Evolutionary conservation across 2,329 filamentous ascomycete genomes (phyloP).

Genomic region (Alternaria sp.): DNA sequence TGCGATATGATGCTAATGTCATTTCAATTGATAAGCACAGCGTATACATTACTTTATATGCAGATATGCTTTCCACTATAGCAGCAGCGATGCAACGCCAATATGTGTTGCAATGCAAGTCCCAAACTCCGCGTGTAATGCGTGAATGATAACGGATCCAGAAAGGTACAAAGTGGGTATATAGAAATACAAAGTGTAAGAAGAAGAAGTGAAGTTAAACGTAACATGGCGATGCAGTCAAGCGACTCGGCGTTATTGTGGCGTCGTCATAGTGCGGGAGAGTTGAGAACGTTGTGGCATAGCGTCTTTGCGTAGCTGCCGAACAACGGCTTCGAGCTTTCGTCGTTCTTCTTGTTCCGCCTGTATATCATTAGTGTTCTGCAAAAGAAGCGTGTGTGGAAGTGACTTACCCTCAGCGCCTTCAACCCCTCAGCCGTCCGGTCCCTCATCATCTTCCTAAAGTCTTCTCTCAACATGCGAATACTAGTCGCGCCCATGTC

Average conservation of each 20-base stretch:
- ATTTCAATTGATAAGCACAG: neutral
- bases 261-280: slow-evolving; percentile 14
- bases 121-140: slow-evolving; percentile 1
- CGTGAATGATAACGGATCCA: neutral
- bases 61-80: neutral
- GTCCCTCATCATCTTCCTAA: slow-evolving; percentile 82
- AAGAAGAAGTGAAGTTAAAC: neutral
- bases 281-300: slow-evolving; percentile 19
- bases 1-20: neutral
- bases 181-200: neutral
- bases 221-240: neutral
- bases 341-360: slow-evolving; percentile 74
- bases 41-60: slow-evolving; percentile 1
- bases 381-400: accelerated
- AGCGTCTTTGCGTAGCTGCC: slow-evolving; percentile 57
- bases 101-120: neutral
- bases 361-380: slow-evolving; percentile 51
- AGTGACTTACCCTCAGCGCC: slow-evolving; percentile 61
- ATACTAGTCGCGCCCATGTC: slow-evolving; percentile 67
- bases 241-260: neutral
- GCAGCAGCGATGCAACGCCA: neutral
- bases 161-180: neutral
- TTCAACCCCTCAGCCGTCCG: slow-evolving; percentile 70
- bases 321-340: slow-evolving; percentile 68
- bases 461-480: slow-evolving; percentile 73